These are phyloP conservation scores for Penicillium sp. DNA, from an alignment of 2,329 filamentous ascomycete genomes.

Conservation along the genomic window DNA sequence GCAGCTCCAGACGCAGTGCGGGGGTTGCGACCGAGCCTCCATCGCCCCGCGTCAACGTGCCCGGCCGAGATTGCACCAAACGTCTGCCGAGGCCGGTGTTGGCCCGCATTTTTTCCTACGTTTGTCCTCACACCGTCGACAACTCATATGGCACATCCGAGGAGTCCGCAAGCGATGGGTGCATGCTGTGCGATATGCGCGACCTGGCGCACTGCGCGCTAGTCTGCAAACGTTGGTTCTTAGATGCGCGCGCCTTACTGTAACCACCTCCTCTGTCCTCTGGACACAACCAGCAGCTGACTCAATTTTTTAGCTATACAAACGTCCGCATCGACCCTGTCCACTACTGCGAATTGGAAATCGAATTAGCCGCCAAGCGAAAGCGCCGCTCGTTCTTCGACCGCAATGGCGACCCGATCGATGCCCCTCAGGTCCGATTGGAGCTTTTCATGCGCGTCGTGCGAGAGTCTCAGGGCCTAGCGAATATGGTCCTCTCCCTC, in stretches of 20 bases:
- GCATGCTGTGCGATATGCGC: constrained; percentile 91
- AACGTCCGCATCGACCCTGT: constrained; percentile 92
- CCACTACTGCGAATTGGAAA: constrained; percentile 90
- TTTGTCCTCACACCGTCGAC: constrained; percentile 82
- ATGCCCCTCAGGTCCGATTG: constrained; percentile 74
- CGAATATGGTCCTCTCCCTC: constrained; percentile 71
- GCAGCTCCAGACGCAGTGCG: constrained; percentile 31
- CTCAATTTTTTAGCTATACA: constrained; percentile 63
- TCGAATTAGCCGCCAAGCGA: constrained; percentile 74
- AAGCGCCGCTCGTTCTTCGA: constrained; percentile 73
- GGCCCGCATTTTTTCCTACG: constrained; percentile 72
- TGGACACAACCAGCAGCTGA: not conserved
- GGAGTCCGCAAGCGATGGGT: constrained; percentile 74
- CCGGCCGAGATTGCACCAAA: constrained; percentile 42
- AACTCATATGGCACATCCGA: constrained; percentile 80
- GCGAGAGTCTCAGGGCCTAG: constrained; percentile 72
- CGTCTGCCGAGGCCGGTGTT: constrained; percentile 69
- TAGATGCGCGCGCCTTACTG: constrained; percentile 59
- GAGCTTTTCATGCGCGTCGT: constrained; percentile 79
- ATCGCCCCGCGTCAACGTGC: constrained; percentile 18
- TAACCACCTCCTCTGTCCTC: constrained; percentile 41
- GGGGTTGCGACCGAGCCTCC: constrained; percentile 24
- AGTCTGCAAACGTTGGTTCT: constrained; percentile 72
- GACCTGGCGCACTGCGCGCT: constrained; percentile 79
- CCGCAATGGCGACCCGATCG: constrained; percentile 76